These are phyloP conservation scores for Umbilicus rupestris DNA, from an alignment of 164 flowering plant genomes.

Conservation along the genomic window DNA sequence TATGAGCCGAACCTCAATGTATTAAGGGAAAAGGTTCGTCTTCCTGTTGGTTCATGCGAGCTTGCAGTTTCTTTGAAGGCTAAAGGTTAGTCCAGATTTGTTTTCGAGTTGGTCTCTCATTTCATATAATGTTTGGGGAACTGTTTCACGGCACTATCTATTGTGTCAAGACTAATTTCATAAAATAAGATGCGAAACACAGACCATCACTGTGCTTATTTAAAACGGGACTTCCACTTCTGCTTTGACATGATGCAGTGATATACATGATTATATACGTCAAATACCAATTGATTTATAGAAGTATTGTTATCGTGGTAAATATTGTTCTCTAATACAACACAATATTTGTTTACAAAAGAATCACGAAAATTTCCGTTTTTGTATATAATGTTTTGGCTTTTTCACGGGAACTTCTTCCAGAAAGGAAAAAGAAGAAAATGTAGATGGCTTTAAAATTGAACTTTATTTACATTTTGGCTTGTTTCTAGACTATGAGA, in stretches of 20 bases:
- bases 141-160: not conserved
- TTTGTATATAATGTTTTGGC: not conserved
- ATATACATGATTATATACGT: not conserved
- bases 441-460: not conserved
- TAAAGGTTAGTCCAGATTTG: slow-evolving; percentile 25
- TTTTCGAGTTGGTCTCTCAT: not conserved
- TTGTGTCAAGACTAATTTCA: not conserved
- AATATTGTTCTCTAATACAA: not conserved
- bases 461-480: not conserved
- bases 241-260: not conserved
- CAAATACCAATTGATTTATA: not conserved
- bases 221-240: not conserved
- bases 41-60: slow-evolving; percentile 57
- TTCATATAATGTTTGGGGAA: not conserved
- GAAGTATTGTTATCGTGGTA: not conserved
- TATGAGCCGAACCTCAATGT: slow-evolving; percentile 35
- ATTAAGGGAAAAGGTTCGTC: slow-evolving; percentile 34
- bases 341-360: not conserved
- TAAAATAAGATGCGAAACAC: not conserved
- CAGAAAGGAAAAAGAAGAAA: not conserved
- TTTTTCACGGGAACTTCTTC: not conserved
- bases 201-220: not conserved
- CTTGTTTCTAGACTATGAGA: not conserved
- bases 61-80: slow-evolving; percentile 39
- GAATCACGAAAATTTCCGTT: not conserved